Evolutionary conservation across 2,329 filamentous ascomycete species (phyloP).

Genomic region (Didymosphaeria variabile): DNA sequence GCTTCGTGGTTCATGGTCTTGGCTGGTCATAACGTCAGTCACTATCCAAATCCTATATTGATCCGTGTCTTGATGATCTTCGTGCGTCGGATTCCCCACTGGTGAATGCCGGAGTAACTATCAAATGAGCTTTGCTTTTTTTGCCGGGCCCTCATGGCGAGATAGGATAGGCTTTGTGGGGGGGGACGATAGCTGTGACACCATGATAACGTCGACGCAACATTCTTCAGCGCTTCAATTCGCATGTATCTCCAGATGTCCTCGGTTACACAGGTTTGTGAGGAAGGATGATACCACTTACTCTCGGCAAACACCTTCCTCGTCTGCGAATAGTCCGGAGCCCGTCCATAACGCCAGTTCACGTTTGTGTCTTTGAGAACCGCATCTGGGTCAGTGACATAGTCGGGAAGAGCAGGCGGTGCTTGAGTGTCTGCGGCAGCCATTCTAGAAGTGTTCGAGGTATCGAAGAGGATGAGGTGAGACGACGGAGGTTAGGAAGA

Average conservation of each 20-base stretch:
- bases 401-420: constrained; percentile 61
- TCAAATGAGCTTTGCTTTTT: too few species aligned
- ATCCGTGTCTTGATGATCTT: not conserved
- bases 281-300: constrained; percentile 48
- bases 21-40: constrained; percentile 51
- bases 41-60: not conserved
- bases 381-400: constrained; percentile 66
- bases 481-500: not conserved
- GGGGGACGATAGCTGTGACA: too few species aligned
- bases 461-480: not conserved
- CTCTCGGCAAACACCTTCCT: constrained; percentile 67
- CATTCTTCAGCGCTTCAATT: too few species aligned
- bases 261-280: too few species aligned
- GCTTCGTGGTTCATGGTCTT: constrained; percentile 65
- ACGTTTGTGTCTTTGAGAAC: constrained; percentile 63
- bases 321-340: constrained; percentile 72
- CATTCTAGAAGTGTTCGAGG: constrained; percentile 24
- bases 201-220: too few species aligned
- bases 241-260: too few species aligned
- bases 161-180: too few species aligned
- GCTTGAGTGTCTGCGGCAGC: constrained; percentile 40
- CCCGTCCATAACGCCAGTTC: constrained; percentile 67
- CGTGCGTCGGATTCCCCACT: not conserved
- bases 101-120: too few species aligned
- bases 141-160: too few species aligned